A percentile compares a stretch with the other conserved stretches of the same genome.
Evolutionary conservation across 129 eudicot genomes (phyloP).

Genomic region (Lonicera japonica): DNA sequence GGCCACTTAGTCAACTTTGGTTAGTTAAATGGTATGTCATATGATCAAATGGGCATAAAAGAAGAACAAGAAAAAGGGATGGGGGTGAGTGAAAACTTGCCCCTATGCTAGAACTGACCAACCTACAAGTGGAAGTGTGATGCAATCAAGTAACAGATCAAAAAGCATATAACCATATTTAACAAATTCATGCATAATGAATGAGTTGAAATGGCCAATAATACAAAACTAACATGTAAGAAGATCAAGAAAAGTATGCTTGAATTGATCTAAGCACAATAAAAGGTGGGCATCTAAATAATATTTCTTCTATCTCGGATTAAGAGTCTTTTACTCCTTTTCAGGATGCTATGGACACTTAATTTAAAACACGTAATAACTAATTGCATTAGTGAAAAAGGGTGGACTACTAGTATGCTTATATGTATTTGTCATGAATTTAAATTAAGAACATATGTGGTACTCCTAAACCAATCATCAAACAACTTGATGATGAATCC

Average conservation of each 20-base stretch:
- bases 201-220: not conserved
- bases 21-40: slow-evolving; percentile 25
- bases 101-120: slow-evolving; percentile 15
- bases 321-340: no score
- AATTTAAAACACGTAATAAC: no score
- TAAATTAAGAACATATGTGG: no score
- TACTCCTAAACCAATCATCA: no score
- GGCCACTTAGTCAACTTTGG: slow-evolving; percentile 24
- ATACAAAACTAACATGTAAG: not conserved
- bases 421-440: no score
- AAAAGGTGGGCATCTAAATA: no score
- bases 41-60: slow-evolving; percentile 6
- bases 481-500: no score
- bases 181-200: slow-evolving; percentile 6
- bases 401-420: no score
- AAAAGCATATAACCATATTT: not conserved
- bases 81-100: slow-evolving; percentile 6
- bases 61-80: slow-evolving; percentile 3
- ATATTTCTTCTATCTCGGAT: no score
- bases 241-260: not conserved
- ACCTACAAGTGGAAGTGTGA: slow-evolving; percentile 27
- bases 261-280: no score
- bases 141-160: slow-evolving; percentile 22
- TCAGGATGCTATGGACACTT: no score
- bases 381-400: no score